Base-by-base conservation (phyloP, 495 filamentous ascomycete genomes). In the Penicillium pancosmium region DNA sequence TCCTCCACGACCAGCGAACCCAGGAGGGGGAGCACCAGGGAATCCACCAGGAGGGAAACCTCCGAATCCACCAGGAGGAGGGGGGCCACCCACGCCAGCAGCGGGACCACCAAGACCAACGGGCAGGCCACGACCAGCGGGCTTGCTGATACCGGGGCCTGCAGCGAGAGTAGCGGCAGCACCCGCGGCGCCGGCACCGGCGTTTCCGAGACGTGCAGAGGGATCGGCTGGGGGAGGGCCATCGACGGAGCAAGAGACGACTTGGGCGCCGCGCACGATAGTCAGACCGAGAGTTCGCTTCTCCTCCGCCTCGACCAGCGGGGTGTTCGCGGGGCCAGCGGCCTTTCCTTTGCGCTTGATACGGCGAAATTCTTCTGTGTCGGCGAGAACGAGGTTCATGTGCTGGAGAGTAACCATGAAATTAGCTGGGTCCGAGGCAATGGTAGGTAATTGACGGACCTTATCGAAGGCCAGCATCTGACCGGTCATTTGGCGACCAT, bases 351-450 rank as follows among this genome's bases (percentile, higher is more conserved):
- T 97, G 70, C 91, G 86, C 80, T 94, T 96, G 58, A 93, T 91
- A 64, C 90, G 89, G 67, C 94, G 93, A 76, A 97, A 98, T 76
- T 99, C 94, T 84, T 99, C 94, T 69, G 95, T 97, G 69, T 99
- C 94, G 71, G 93, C 95, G 49, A 99, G 87, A 59, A 99, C 94
- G 59, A 99, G 86, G 75, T 99, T 99, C 95, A 98, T 97, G 74
- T 98, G 94, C 91, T 97, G 60, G 49, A 56, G 41, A 57, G 47
- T 40, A 6, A 27, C 3, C 6, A 47, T 40, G 56, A 49, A 44
- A 46, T 58, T 25, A 68, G 59, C 75, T 59, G 76, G 65, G 51
- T 38, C 55, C 27, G 46, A 12, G 18, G 43, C 27, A 18, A 25
- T 55, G 7, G 54, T 15, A 44, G 46, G 21, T 48, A 25, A 57